Evolutionary conservation across 2,329 filamentous ascomycete genomes (phyloP).

Genomic region (Pestalotiopsis sp.): DNA sequence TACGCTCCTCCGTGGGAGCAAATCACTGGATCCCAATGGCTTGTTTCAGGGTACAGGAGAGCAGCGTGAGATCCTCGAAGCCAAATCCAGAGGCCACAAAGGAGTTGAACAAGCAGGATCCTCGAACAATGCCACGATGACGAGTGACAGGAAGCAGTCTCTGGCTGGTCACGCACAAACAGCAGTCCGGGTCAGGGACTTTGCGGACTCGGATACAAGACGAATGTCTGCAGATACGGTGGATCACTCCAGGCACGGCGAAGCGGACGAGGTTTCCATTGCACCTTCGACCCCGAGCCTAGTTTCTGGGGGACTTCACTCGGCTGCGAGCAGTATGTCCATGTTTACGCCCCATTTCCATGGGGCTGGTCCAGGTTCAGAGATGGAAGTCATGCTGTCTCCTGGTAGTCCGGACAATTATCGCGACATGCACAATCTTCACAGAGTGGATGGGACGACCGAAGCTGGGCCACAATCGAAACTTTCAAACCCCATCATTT

Average conservation of each 20-base stretch:
- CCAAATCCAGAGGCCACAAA: not conserved
- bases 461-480: conserved; percentile 9
- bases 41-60: not conserved
- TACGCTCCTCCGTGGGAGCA: not conserved
- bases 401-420: conserved; percentile 3
- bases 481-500: not conserved
- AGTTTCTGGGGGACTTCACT: conserved; percentile 26
- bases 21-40: not conserved
- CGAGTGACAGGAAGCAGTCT: not conserved
- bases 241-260: not conserved
- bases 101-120: not conserved
- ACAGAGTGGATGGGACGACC: not conserved
- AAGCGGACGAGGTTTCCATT: conserved; percentile 16
- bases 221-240: not conserved
- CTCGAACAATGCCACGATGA: not conserved
- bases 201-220: not conserved
- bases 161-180: not conserved
- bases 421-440: conserved; percentile 2
- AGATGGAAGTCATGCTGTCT: conserved; percentile 8
- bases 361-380: conserved; percentile 13
- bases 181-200: not conserved
- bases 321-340: conserved; percentile 29
- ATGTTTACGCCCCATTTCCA: conserved; percentile 30
- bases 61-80: not conserved
- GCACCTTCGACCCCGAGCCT: conserved; percentile 32